Evolutionary conservation across 768 basidiomycete species (phyloP).

Genomic region (Russula vinacea): DNA sequence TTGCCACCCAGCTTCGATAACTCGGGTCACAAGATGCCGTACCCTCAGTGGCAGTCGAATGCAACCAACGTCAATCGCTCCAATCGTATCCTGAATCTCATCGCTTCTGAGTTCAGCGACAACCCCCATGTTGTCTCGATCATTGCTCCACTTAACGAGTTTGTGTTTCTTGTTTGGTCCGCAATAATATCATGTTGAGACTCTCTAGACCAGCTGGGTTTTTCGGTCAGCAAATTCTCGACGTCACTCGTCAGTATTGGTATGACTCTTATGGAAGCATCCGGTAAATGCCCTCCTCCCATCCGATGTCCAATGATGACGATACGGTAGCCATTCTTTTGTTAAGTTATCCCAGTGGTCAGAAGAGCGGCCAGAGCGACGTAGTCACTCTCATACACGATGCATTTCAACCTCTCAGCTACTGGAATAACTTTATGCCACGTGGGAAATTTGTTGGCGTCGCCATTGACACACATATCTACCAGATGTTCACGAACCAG

Average conservation of each 20-base stretch:
- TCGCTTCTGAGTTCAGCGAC: slow-evolving; percentile 58
- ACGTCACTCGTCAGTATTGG: slow-evolving; percentile 60
- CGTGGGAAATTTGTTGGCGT: slow-evolving; percentile 58
- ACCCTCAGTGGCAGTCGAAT: slow-evolving; percentile 68
- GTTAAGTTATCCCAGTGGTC: slow-evolving; percentile 44
- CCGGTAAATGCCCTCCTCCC: slow-evolving; percentile 42
- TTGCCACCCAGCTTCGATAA: slow-evolving; percentile 65
- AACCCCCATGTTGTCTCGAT: slow-evolving; percentile 54
- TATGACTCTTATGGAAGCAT: slow-evolving; percentile 71
- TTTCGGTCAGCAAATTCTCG: slow-evolving; percentile 49
- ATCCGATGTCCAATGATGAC: slow-evolving; percentile 3
- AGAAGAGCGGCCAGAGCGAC: slow-evolving; percentile 53
- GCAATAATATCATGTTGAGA: not conserved
- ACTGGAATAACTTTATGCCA: slow-evolving; percentile 63
- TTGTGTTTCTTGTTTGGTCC: slow-evolving; percentile 21
- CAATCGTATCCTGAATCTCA: slow-evolving; percentile 56
- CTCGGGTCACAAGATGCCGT: slow-evolving; percentile 63
- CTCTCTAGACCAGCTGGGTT: slow-evolving; percentile 67
- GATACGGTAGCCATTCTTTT: slow-evolving; percentile 37
- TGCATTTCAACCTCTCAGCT: slow-evolving; percentile 71
- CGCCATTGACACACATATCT: slow-evolving; percentile 76
- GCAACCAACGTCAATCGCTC: slow-evolving; percentile 66
- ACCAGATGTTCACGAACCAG: slow-evolving; percentile 64
- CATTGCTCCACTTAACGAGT: slow-evolving; percentile 83
- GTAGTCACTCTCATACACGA: slow-evolving; percentile 69